Base-by-base conservation (phyloP, 805 yeast species). In the Spathaspora girioi region DNA sequence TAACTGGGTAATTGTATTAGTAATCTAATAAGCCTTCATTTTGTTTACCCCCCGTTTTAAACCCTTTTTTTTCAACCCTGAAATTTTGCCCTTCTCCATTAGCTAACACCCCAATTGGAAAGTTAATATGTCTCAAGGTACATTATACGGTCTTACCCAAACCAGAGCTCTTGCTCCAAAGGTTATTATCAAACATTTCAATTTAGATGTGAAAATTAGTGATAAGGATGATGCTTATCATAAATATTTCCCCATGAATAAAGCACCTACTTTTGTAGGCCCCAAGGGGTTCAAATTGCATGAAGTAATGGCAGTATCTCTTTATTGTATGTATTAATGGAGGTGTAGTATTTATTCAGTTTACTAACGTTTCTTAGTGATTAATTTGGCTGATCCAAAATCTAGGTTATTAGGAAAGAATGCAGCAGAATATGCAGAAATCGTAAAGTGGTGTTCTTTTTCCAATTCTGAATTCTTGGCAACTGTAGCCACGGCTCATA, bases 381-480 rank as follows among this genome's bases (percentile, higher is more conserved):
- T 73, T 52, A 71, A 77, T 54, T 67, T 77, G 56, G 76, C 74
- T 56, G 82, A 76, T 43, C 57, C 69, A 50, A 73, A 66, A 53
- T 63, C 70, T 50, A 72, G 70, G 58, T 77, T 86, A 57, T 73
- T 82, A 58, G 97, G 97, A 63, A 79, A 81, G 68, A 77, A 77
- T 68, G 70, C 80, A 56, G 71, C 73, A 58, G 89, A 87, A 62
- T 77, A 81, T 65, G 89, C 88, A 54, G 70, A 70, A 61, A 76
- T 90, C 62, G 67, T 91, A 59, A 83, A 77, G 73, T 91, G 96
- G 96, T 62, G 84, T 68, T 88, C 96, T 2, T 73, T 88, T 59
- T 77, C 83, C 68, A 89, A 86, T 77, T 62, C 80, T 60, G 97
- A 92, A 61, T 60, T 87, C 52, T 66, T 86, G 58, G 62, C 73